phyloP scores from a whole-genome alignment of 1,284 basidiomycete genomes.

The Ceratobasidium papillatum region DNA sequence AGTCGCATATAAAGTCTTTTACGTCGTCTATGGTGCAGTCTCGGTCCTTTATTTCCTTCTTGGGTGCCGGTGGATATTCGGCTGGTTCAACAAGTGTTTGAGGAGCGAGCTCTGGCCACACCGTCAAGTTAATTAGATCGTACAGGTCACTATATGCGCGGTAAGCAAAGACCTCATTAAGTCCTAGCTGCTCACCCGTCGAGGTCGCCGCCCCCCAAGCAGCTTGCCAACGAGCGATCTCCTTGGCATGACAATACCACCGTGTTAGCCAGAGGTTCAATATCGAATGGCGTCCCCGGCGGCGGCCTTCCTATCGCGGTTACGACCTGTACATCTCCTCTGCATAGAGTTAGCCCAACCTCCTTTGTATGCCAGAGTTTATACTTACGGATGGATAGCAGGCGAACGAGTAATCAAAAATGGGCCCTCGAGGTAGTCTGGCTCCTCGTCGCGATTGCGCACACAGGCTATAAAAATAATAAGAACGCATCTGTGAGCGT shows the following conservation, averaged over 20 bases:
- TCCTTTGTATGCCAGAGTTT: background rate
- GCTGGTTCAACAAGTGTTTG: slow-evolving; percentile 59
- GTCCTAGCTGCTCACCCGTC: slow-evolving; percentile 64
- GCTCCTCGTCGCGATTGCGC: slow-evolving; percentile 60
- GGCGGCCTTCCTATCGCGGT: slow-evolving; percentile 72
- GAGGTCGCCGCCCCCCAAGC: slow-evolving; percentile 75
- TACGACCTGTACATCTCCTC: slow-evolving; percentile 68
- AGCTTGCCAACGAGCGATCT: slow-evolving; percentile 69
- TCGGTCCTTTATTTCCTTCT: slow-evolving; percentile 58
- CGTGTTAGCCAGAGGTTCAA: slow-evolving; percentile 64
- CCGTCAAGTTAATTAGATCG: slow-evolving; percentile 53
- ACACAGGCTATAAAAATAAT: slow-evolving; percentile 60
- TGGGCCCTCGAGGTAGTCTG: slow-evolving; percentile 62
- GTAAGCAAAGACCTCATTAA: slow-evolving; percentile 10
- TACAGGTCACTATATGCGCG: slow-evolving; percentile 41
- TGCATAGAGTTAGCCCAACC: slow-evolving; percentile 22
- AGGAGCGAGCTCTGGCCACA: slow-evolving; percentile 62
- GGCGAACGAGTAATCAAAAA: slow-evolving; percentile 73
- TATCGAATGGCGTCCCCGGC: slow-evolving; percentile 43
- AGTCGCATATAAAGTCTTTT: slow-evolving; percentile 76
- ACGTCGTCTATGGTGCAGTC: slow-evolving; percentile 74
- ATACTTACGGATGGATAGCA: slow-evolving; percentile 67
- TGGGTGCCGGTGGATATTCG: slow-evolving; percentile 61
- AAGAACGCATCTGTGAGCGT: no score
- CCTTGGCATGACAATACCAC: slow-evolving; percentile 77